Base-by-base conservation (phyloP, 225 moss, liverwort and hornwort genomes). In the Antitrichia curtipendula region DNA sequence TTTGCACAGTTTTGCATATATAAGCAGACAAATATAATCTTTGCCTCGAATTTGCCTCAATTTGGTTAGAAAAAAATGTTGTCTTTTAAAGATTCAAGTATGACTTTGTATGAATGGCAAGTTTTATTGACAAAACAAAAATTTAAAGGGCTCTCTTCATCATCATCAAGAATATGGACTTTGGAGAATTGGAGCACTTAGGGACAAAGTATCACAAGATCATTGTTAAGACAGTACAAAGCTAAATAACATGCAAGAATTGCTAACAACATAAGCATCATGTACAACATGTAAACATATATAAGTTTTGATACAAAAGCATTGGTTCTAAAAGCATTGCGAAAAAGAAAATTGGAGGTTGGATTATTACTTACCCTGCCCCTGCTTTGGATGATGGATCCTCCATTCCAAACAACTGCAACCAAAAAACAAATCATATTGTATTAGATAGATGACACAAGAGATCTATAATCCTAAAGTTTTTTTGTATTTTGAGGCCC, bases 381-480 rank as follows among this genome's bases (percentile, higher is more conserved):
- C 89, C 88, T 21, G 38, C 86, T 90, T 95, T 93, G 25, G 89
- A 76, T 45, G 90, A 84, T 60, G 92, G 92, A 77, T 96, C 95
- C 45, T 96, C 98, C 86, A 93, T 91, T 78, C 96, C 98, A 82
- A 94, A 96, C 70, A 98, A 91, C 98, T 98, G 94, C 87, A 80
- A 73, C 56, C 73, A 38, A 32, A n/a, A 57, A 75, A 80, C 54
- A 82, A 87, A 66, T 24, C 56, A 58, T 38, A 49, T 6, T 64
- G 31, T 47, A 68, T 69, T 74, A 68, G 45, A 16, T 41, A 10
- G 14, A 70, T 78, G 34, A 57, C 27, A 70, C 60, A 63, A 80
- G 16, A 87, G 20, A 76, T 45, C 14, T 62, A 32, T 24, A 50
- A 69, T 31, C 34, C 10, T 47, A 23, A 15, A 36, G 6, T 22